Base-by-base conservation (phyloP, 2,329 filamentous ascomycete genomes). In the Fonsecaea nubica region DNA sequence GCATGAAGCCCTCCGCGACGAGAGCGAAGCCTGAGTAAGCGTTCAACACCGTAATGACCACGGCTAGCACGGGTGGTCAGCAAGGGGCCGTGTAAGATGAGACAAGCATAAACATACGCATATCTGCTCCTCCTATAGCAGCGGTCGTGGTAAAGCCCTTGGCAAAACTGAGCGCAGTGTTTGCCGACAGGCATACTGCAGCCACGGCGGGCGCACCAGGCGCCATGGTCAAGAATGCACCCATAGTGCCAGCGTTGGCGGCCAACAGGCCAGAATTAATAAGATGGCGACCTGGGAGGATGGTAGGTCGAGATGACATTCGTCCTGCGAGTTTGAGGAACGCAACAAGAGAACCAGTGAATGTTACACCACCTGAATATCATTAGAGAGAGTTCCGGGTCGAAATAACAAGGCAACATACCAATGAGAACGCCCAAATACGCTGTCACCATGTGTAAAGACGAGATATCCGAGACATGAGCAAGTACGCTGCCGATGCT, bases 1-100 rank as follows among this genome's bases (percentile, higher is more conserved):
- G 83, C 93, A 97, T 97, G 76, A 96, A 90, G 0, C 93, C 93
- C 78, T 97, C 92, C 0, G 93, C 92, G 0, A 97, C 92, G 2
- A 97, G 84, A 0, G 93, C 93, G 65, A 96, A 97, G 12, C 93
- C 93, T 56, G 91, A 94, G 76, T 96, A 96, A 0, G 92, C 92
- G 72, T 96, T 97, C 21, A 97, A 80, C 0, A 96, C 92, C 0
- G 92, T 96, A 69, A 96, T 96, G 36, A 95, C 92, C 4, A 96
- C 92, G 13, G 90, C 82, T 85, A 69, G 4, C 25, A 55, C 45
- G 64, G 13, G 67, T 76, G 67, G 73, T 72, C 57, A 35, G 76
- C 15, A 33, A 4, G 13, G 12, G 38, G 30, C 8, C 45, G 25
- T 8, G 8, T 10, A 50, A 21, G 25, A 25, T 12, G 21, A 50